Evolutionary conservation across 352 stramenopile genomes (phyloP).

Genomic region (Phytophthora nicotianae): DNA sequence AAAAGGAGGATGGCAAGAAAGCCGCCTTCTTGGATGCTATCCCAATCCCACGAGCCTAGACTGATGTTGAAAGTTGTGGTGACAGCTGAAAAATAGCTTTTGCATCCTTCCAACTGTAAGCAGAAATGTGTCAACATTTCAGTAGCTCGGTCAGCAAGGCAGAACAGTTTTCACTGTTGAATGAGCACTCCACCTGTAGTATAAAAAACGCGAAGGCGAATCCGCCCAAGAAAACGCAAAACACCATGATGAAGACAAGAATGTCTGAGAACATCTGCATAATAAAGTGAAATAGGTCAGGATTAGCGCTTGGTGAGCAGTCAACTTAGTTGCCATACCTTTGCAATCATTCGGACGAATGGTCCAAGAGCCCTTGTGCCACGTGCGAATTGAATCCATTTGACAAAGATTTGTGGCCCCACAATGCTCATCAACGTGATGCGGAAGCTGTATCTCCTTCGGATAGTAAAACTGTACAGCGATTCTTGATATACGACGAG

Average conservation of each 20-base stretch:
- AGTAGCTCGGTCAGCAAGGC: neutral
- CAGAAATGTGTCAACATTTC: neutral
- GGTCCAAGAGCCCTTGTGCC: slow-evolving; percentile 67
- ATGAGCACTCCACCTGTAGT: slow-evolving; percentile 52
- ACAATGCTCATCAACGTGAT: slow-evolving; percentile 83
- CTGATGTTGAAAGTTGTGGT: slow-evolving; percentile 75
- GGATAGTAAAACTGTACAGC: slow-evolving; percentile 58
- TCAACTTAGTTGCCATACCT: slow-evolving; percentile 36
- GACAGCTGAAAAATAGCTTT: slow-evolving; percentile 62
- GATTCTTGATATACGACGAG: slow-evolving; percentile 68
- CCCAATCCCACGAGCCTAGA: slow-evolving; percentile 79
- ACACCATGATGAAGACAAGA: slow-evolving; percentile 74
- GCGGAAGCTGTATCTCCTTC: slow-evolving; percentile 70
- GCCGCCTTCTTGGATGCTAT: slow-evolving; percentile 69
- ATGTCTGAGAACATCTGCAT: slow-evolving; percentile 85
- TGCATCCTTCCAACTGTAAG: slow-evolving; percentile 77
- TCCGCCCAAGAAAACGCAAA: slow-evolving; percentile 70
- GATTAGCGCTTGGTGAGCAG: neutral
- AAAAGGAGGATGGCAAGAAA: slow-evolving; percentile 76
- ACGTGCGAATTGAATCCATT: slow-evolving; percentile 83
- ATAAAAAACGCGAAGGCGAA: slow-evolving; percentile 87
- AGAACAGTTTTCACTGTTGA: neutral
- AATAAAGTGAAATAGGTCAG: neutral
- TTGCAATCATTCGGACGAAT: slow-evolving; percentile 88
- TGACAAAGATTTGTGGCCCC: slow-evolving; percentile 78